phyloP scores from a whole-genome alignment of 2,329 filamentous ascomycete genomes.

The Domatiomyces globalis region DNA sequence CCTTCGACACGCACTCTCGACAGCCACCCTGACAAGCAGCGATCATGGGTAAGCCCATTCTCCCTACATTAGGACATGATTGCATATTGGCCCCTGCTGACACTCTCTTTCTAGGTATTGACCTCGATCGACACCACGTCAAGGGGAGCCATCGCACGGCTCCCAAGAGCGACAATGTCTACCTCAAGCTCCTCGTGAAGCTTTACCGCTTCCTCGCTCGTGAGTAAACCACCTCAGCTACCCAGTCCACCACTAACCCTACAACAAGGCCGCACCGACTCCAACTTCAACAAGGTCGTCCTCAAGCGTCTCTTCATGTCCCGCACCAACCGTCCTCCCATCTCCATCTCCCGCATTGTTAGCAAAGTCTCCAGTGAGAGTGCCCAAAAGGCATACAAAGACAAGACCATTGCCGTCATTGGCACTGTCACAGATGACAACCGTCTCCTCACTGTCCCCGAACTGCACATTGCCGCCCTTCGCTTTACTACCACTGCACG shows the following conservation, averaged over 20 bases:
- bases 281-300: conserved; percentile 97
- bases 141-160: conserved; percentile 69
- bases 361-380: conserved; percentile 38
- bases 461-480: conserved; percentile 84
- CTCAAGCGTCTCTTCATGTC: conserved; percentile 97
- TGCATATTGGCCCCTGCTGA: not conserved
- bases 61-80: not conserved
- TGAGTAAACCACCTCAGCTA: conserved; percentile 40
- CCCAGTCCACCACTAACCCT: conserved; percentile 7
- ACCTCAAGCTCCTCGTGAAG: conserved; percentile 95
- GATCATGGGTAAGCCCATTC: not conserved
- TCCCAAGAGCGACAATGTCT: conserved; percentile 96
- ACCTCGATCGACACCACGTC: conserved; percentile 49
- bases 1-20: not conserved
- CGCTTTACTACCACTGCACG: conserved; percentile 94
- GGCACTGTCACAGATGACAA: conserved; percentile 97
- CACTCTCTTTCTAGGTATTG: conserved; percentile 31
- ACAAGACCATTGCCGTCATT: conserved; percentile 82
- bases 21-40: not conserved
- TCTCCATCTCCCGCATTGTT: conserved; percentile 84
- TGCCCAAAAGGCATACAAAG: conserved; percentile 42
- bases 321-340: conserved; percentile 91
- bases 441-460: conserved; percentile 78
- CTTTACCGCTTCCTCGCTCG: conserved; percentile 93
- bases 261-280: conserved; percentile 72